Base-by-base conservation (phyloP, 345 rosid species). In the Eutrema heterophyllum region DNA sequence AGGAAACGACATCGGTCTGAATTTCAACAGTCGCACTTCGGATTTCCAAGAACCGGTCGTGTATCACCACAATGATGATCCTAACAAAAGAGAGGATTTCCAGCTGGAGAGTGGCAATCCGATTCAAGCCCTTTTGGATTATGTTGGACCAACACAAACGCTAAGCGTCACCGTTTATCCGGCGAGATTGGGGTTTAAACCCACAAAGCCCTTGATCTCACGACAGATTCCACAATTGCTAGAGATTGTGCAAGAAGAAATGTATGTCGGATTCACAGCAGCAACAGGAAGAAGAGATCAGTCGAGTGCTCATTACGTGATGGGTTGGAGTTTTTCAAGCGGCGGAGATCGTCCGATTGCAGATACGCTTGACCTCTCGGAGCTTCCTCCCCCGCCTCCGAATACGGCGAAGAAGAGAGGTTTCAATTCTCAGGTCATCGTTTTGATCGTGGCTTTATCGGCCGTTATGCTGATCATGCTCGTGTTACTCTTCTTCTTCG, bases 241-340 rank as follows among this genome's bases (percentile, higher is more conserved):
- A 0, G 6, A 16, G 0, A 12, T 72, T 5, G 59, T 84, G 26
- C 24, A 27, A 33, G 82, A 81, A 35, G 38, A 6, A n/a, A 84
- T 84, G 83, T 86, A 76, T 4, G 82, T 70, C 11, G 88, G 92
- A 36, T 85, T 87, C 74, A 85, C 92, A 0, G 83, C 92, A 14
- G 63, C 86, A 4, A 85, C 89, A 0, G 88, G 89, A 3, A 45
- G 15, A 7, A 6, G 36, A 18, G 79, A 52, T 5, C 66, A 74
- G 53, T 43, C 75, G 15, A 84, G 89, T 82, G 76, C 24, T 35
- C 62, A 57, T 36, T 57, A 57, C 43, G 8, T 57, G 14, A 57
- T 57, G 41, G 62, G 43, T 2, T 57, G 62, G 62, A 57, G 62
- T 57, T 57, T 57, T 43, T 15, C 62, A 35, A 57, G 44, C 44